phyloP scores from a whole-genome alignment of 148 eudicot species.

The Cornus kousa region DNA sequence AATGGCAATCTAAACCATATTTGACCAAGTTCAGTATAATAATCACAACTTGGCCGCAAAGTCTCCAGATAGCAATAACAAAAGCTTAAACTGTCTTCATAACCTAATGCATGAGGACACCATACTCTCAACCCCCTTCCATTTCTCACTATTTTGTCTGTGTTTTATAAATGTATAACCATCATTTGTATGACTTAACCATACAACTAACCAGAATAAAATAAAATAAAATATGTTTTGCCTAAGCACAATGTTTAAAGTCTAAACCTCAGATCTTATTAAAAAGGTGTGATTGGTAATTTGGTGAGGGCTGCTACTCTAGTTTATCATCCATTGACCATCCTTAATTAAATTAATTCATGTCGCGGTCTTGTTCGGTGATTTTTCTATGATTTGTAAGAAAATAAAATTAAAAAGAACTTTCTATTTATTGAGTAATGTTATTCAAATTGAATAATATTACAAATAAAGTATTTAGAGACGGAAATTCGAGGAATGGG shows the following conservation, averaged over 20 bases:
- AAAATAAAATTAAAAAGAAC: too few relatives aligned
- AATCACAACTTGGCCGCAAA: slow-evolving; percentile 13
- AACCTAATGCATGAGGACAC: slow-evolving; percentile 2
- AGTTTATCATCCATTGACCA: slow-evolving; percentile 8
- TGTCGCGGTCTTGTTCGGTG: too few relatives aligned
- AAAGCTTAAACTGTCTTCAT: background rate
- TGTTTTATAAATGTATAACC: too few relatives aligned
- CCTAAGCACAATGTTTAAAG: background rate
- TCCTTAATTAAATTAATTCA: background rate
- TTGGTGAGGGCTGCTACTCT: slow-evolving; percentile 3
- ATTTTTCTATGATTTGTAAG: too few relatives aligned
- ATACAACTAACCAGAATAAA: background rate
- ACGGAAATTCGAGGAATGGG: too few relatives aligned
- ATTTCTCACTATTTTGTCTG: too few relatives aligned
- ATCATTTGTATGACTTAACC: background rate
- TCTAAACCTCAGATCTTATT: background rate
- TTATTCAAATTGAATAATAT: too few relatives aligned
- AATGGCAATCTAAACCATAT: slow-evolving; percentile 12
- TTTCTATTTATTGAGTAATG: too few relatives aligned
- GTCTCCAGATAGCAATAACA: slow-evolving; percentile 4
- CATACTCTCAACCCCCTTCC: background rate
- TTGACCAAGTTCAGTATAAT: slow-evolving; percentile 9
- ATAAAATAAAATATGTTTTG: background rate
- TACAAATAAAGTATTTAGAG: too few relatives aligned
- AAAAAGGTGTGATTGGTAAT: slow-evolving; percentile 12